Conservation (phyloP, 257 asterid genomes). For the Penstemon davidsonii region DNA sequence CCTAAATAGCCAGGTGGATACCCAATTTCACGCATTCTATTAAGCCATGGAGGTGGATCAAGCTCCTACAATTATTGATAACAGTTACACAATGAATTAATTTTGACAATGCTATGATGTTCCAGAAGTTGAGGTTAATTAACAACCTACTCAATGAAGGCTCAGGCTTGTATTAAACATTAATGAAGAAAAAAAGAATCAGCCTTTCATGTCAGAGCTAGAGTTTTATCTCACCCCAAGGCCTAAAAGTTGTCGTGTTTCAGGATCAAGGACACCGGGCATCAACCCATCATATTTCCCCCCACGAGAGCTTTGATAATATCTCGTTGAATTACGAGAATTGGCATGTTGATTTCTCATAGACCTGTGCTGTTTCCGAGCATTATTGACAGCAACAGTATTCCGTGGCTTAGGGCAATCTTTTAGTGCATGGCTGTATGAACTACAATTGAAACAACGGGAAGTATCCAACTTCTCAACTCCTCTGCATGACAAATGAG, state of each 20-base stretch:
- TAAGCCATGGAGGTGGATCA: slow-evolving; percentile 99
- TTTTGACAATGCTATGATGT: neutral
- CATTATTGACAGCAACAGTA: slow-evolving; percentile 72
- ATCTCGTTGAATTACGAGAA: slow-evolving; percentile 77
- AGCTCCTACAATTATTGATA: slow-evolving; percentile 53
- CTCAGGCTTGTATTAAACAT: neutral
- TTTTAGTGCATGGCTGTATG: slow-evolving; percentile 82
- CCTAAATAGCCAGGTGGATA: slow-evolving; percentile 98
- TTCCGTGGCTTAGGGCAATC: slow-evolving; percentile 96
- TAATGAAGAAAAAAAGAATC: slow-evolving; percentile 11
- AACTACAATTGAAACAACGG: slow-evolving; percentile 96
- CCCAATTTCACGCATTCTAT: slow-evolving; percentile 96
- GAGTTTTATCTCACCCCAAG: slow-evolving; percentile 66
- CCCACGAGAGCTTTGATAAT: slow-evolving; percentile 73
- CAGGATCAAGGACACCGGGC: slow-evolving; percentile 87
- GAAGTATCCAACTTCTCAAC: slow-evolving; percentile 52
- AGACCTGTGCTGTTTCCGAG: slow-evolving; percentile 75
- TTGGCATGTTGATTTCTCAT: slow-evolving; percentile 55
- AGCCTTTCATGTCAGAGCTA: slow-evolving; percentile 14
- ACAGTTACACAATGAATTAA: neutral
- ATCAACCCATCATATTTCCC: slow-evolving; percentile 88
- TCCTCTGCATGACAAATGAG: slow-evolving; percentile 48
- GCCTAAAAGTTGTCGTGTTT: slow-evolving; percentile 78
- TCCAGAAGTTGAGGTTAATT: slow-evolving; percentile 11
- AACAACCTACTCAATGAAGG: neutral